Conservation (phyloP, 441 rosid species). For the Jatropha multifida region DNA sequence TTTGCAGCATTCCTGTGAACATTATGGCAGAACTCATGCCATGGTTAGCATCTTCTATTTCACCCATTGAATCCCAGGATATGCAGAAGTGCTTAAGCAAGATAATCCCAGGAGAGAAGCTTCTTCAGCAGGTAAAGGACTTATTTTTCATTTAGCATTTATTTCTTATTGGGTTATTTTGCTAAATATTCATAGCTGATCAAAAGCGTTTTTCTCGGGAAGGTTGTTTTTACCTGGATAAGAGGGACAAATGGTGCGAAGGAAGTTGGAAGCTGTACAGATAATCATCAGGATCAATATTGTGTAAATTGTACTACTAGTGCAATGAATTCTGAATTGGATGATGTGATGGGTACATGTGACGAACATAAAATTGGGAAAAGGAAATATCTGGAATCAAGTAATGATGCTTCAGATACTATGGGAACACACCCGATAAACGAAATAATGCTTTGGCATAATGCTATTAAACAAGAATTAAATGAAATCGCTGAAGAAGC, state of each 20-base stretch:
- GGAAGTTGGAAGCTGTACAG: slow-evolving; percentile 26
- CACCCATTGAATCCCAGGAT: slow-evolving; percentile 55
- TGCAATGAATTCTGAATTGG: slow-evolving; percentile 34
- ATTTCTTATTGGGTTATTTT: slow-evolving; percentile 15
- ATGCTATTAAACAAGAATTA: slow-evolving; percentile 59
- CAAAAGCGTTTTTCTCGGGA: slow-evolving; percentile 20
- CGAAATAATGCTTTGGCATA: slow-evolving; percentile 73
- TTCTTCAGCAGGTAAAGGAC: slow-evolving; percentile 64
- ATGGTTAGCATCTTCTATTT: slow-evolving; percentile 76
- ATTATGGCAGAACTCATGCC: slow-evolving; percentile 75
- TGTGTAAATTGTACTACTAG: slow-evolving; percentile 42
- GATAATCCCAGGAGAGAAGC: slow-evolving; percentile 71
- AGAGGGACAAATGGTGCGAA: slow-evolving; percentile 35
- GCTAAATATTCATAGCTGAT: slow-evolving; percentile 14
- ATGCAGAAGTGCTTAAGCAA: slow-evolving; percentile 58
- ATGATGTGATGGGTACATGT: slow-evolving; percentile 31
- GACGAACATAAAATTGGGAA: slow-evolving; percentile 42
- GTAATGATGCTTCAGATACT: slow-evolving; percentile 30
- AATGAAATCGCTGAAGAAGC: slow-evolving; percentile 55
- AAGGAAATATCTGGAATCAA: slow-evolving; percentile 49
- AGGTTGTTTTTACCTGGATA: slow-evolving; percentile 68
- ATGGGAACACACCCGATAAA: slow-evolving; percentile 51
- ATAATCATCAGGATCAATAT: slow-evolving; percentile 24
- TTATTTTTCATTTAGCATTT: slow-evolving; percentile 24
- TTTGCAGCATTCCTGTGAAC: slow-evolving; percentile 91